phyloP scores from a whole-genome alignment of 306 rosid species.

The Castanea crenata region DNA sequence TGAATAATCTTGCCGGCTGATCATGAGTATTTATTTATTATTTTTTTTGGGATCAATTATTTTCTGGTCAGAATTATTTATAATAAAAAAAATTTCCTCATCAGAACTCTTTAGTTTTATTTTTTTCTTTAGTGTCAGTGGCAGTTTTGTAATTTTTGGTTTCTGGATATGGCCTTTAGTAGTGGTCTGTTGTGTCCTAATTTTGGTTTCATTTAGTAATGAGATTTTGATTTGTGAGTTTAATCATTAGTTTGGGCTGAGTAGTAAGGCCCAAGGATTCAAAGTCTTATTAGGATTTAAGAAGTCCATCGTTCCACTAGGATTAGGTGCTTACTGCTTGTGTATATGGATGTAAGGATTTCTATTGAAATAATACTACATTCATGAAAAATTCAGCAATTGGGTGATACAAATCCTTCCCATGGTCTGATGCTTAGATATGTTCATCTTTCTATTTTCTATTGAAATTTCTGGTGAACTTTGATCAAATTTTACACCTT shows the following conservation, averaged over 20 bases:
- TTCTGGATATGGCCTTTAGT: not conserved
- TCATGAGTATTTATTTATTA: too few species aligned
- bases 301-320: not conserved
- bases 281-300: not conserved
- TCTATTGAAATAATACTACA: not conserved
- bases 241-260: not conserved
- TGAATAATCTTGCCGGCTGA: too few species aligned
- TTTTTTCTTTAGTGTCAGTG: too few species aligned
- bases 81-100: too few species aligned
- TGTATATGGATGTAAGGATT: not conserved
- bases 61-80: too few species aligned
- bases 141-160: too few species aligned
- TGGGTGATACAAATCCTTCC: not conserved
- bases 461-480: not conserved
- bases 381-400: not conserved
- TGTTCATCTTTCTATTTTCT: not conserved
- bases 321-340: not conserved
- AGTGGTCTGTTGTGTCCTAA: not conserved
- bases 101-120: too few species aligned
- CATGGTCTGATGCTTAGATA: not conserved
- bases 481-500: not conserved
- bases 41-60: too few species aligned
- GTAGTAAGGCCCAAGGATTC: not conserved
- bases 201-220: not conserved
- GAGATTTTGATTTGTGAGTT: not conserved